phyloP scores from a whole-genome alignment of 2,329 filamentous ascomycete genomes.

The Fusarium drepaniforme region DNA sequence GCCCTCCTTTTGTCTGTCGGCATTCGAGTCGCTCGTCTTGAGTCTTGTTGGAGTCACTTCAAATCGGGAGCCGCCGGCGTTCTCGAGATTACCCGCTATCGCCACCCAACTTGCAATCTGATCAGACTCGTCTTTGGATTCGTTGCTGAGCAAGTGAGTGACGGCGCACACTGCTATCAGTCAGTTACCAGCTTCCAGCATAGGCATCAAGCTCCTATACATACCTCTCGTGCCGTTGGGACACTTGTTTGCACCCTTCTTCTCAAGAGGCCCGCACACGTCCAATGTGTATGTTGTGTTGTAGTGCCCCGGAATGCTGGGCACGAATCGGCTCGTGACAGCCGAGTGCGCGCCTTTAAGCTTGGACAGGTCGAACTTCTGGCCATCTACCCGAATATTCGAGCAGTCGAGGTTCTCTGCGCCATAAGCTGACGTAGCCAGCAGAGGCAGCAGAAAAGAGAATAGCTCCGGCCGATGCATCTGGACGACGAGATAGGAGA shows the following conservation, averaged over 20 bases:
- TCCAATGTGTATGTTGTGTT: constrained; percentile 89
- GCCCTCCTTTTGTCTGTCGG: constrained; percentile 78
- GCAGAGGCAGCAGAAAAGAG: constrained; percentile 52
- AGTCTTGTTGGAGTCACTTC: constrained; percentile 76
- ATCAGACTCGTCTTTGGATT: constrained; percentile 57
- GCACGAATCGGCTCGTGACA: constrained; percentile 67
- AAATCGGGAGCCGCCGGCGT: constrained; percentile 68
- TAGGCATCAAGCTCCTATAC: constrained; percentile 36
- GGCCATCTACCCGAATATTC: constrained; percentile 68
- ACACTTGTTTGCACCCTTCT: constrained; percentile 73
- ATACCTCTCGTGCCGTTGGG: constrained; percentile 76
- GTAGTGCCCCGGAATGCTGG: constrained; percentile 60
- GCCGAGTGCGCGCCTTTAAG: constrained; percentile 78
- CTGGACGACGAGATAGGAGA: constrained; percentile 31
- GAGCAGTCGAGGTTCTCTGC: constrained; percentile 71
- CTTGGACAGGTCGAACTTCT: constrained; percentile 72
- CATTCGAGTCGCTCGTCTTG: constrained; percentile 71
- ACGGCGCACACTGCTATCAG: constrained; percentile 77
- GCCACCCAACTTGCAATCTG: constrained; percentile 68
- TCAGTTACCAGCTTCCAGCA: constrained; percentile 13
- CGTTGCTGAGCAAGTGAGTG: constrained; percentile 66
- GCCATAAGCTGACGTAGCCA: constrained; percentile 53
- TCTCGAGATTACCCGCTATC: constrained; percentile 78
- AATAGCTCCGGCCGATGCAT: constrained; percentile 57
- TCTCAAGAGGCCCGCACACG: constrained; percentile 76